Evolutionary conservation across 495 filamentous ascomycete species (phyloP), one percentile per base, ranked within the genome.

Genomic region (Aspergillus taichungensis): DNA sequence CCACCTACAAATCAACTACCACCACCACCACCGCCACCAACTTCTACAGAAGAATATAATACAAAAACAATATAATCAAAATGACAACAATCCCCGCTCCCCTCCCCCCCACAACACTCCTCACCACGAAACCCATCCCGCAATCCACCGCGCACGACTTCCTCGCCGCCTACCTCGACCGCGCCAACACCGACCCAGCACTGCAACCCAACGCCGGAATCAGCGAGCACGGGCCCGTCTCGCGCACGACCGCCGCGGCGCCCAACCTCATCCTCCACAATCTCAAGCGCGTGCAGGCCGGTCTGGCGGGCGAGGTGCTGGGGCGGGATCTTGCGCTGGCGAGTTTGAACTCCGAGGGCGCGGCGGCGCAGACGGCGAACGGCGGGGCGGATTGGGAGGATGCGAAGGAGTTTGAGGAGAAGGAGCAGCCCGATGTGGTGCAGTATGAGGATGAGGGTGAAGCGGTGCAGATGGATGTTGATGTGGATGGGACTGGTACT

Each of bases 171-270:
- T 86, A 83, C 69, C 73, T 87, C 45, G 56, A 65, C 36, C 62
- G 67, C 47, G 66, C 76, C 42, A 60, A 62, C 55, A 73, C 68
- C 24, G 68, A 76, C 49, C 69, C 81, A n/a, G 70, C 80, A 34
- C 74, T 84, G 12, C 81, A 84, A 53, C 83, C 83, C 5, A 83
- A 81, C 49, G 76, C 78, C 35, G 67, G 72, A 44, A 75, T 87
- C 55, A 76, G 69, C 37, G 71, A 80, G 45, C 66, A 72, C 34
- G 83, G 82, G 3, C 77, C 79, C 27, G 62, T 74, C 36, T 69
- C 74, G 13, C 64, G 68, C 40, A 73, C 69, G 24, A 72, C 74
- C 8, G 77, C 77, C 34, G 64, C 74, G 1, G 72, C 64, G 13
- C 70, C 73, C 1, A 74, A 78, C 18, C 54, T 86, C 11, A 74